Conservation (phyloP, 192 early-diverging fungal genomes). For the Blastocladiella britannica region DNA sequence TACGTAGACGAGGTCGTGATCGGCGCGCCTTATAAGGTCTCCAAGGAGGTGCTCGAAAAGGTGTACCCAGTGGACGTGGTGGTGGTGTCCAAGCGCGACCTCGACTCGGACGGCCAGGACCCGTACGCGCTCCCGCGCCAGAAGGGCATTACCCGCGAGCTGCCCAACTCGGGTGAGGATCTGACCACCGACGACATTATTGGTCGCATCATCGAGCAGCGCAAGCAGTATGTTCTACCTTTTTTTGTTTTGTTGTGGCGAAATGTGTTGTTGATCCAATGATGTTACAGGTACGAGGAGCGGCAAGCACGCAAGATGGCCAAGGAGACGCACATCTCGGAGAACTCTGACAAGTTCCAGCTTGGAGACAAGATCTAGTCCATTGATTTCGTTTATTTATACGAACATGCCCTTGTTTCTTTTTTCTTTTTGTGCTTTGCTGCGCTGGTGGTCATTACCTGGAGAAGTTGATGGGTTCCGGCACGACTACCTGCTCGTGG, state of each 20-base stretch:
- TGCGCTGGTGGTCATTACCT: too few species aligned
- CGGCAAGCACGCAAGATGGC: constrained; percentile 53
- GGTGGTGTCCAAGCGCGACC: constrained; percentile 43
- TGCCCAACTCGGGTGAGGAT: constrained; percentile 51
- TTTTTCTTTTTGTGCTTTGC: too few species aligned
- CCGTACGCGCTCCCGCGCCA: constrained; percentile 70
- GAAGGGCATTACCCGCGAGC: constrained; percentile 53
- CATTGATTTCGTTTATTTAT: too few species aligned
- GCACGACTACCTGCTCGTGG: too few species aligned
- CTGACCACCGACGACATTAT: constrained; percentile 76
- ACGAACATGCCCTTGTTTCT: too few species aligned
- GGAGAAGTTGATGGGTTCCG: too few species aligned
- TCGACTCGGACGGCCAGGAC: constrained; percentile 53
- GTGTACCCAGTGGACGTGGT: constrained; percentile 72
- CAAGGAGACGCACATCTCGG: constrained; percentile 18
- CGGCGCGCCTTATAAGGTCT: constrained; percentile 72
- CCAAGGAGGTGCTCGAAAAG: constrained; percentile 62
- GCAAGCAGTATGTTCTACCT: constrained; percentile 38
- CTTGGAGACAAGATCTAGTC: too few species aligned
- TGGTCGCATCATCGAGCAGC: constrained; percentile 67
- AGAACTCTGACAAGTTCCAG: background rate
- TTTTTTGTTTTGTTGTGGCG: constrained; percentile 1
- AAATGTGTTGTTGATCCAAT: background rate
- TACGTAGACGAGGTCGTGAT: constrained; percentile 90
- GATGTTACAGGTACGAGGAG: constrained; percentile 33